Evolutionary conservation across 2,329 filamentous ascomycete species (phyloP).

Genomic region (Exutisphaerella laricina): DNA sequence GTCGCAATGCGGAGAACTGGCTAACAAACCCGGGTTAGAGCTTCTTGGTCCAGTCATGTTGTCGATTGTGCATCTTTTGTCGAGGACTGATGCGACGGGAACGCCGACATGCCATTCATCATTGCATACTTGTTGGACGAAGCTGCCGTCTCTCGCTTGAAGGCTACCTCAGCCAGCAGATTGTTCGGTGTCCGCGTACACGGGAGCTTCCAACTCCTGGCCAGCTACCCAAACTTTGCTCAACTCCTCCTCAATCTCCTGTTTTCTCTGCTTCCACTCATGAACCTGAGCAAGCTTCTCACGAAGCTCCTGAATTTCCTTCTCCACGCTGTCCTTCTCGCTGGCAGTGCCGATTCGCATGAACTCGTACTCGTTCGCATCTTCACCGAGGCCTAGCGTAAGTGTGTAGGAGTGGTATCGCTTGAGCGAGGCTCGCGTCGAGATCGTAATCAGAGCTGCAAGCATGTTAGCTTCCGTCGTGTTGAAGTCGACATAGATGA

Average conservation of each 20-base stretch:
- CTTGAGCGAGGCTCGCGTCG: conserved; percentile 87
- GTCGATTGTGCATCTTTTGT: too few species aligned
- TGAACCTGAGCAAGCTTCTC: conserved; percentile 77
- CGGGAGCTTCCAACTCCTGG: conserved; percentile 24
- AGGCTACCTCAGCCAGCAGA: too few species aligned
- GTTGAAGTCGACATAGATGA: neutral
- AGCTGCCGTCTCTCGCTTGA: too few species aligned
- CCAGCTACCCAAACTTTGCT: conserved; percentile 56
- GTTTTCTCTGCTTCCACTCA: conserved; percentile 69
- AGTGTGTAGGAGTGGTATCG: conserved; percentile 94
- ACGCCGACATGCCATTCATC: too few species aligned
- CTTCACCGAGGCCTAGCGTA: conserved; percentile 71
- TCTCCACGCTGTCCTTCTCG: conserved; percentile 90
- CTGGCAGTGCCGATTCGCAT: conserved; percentile 88
- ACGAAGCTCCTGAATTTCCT: conserved; percentile 77
- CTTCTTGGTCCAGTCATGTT: too few species aligned
- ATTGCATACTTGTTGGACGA: too few species aligned
- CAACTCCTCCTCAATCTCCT: conserved; percentile 79
- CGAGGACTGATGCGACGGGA: too few species aligned
- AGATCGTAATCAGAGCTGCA: conserved; percentile 90
- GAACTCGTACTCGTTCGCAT: conserved; percentile 84
- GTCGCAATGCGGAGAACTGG: too few species aligned
- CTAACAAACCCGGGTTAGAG: too few species aligned
- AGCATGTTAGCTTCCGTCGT: too few species aligned
- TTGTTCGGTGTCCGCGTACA: conserved; percentile 17